Evolutionary conservation across 1,139 yeast species (phyloP).

Genomic region (Geotrichum australiense): DNA sequence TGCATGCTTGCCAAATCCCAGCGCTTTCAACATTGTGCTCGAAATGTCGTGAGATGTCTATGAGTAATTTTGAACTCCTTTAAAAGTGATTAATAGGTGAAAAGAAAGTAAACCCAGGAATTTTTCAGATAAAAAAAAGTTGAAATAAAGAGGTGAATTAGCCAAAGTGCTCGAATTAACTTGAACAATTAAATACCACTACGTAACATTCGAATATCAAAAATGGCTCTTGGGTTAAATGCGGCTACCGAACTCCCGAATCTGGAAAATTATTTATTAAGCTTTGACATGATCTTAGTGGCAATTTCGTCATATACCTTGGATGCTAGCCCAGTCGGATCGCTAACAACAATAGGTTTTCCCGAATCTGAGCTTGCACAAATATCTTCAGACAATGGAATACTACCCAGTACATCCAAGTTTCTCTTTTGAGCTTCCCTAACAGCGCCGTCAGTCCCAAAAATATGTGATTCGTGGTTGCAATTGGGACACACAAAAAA

Average conservation of each 20-base stretch:
- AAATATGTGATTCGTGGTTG: conserved; percentile 63
- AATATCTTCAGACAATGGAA: conserved; percentile 62
- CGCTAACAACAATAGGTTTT: conserved; percentile 50
- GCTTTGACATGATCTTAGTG: conserved; percentile 7
- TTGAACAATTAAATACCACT: too few species aligned
- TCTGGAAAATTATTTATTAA: conserved; percentile 4
- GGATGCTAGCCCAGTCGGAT: conserved; percentile 32
- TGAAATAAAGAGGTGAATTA: too few species aligned
- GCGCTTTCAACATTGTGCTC: conserved; percentile 15
- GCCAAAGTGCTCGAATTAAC: background rate
- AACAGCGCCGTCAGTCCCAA: conserved; percentile 62
- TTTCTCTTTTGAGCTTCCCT: conserved; percentile 49
- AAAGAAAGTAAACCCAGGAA: too few species aligned
- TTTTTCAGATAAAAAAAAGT: too few species aligned
- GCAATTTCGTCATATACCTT: conserved; percentile 12
- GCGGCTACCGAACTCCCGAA: too few species aligned
- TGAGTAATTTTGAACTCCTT: too few species aligned
- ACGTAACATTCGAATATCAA: too few species aligned
- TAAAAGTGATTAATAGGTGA: too few species aligned
- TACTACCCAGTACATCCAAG: conserved; percentile 52
- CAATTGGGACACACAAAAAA: conserved; percentile 70
- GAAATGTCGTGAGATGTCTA: too few species aligned
- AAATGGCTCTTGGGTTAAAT: too few species aligned
- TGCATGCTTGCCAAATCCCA: conserved; percentile 15
- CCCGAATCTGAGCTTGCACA: conserved; percentile 59